These are phyloP conservation scores for Cubamyces lactineus DNA, from an alignment of 768 basidiomycete genomes.

Conservation along the genomic window DNA sequence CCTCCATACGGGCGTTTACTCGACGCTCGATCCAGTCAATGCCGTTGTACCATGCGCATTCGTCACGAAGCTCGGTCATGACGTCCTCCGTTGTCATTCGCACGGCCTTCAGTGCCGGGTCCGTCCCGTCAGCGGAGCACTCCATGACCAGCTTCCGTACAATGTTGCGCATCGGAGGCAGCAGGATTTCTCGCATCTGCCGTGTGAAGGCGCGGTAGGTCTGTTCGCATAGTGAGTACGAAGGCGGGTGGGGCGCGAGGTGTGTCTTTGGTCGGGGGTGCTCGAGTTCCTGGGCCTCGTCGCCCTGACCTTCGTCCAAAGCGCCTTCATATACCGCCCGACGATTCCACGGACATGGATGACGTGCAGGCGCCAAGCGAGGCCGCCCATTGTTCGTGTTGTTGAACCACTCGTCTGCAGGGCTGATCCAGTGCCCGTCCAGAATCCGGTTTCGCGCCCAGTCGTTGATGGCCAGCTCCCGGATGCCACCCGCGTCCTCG, in stretches of 20 bases:
- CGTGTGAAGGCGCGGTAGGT: constrained; percentile 60
- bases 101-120: constrained; percentile 59
- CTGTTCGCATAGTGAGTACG: constrained; percentile 64
- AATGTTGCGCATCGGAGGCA: constrained; percentile 70
- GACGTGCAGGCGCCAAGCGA: constrained; percentile 31
- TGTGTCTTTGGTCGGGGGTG: constrained; percentile 57
- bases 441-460: constrained; percentile 74
- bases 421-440: constrained; percentile 77
- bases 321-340: constrained; percentile 33
- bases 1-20: constrained; percentile 39
- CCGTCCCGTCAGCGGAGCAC: constrained; percentile 47
- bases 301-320: constrained; percentile 29
- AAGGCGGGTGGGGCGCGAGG: constrained; percentile 58
- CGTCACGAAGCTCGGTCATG: constrained; percentile 55
- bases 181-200: constrained; percentile 60
- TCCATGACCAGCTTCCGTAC: constrained; percentile 69
- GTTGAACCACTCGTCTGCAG: constrained; percentile 69
- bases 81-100: constrained; percentile 68
- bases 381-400: constrained; percentile 42
- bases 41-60: constrained; percentile 72
- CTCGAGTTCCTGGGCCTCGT: constrained; percentile 35
- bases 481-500: constrained; percentile 50
- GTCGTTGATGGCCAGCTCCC: constrained; percentile 64
- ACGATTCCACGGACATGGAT: constrained; percentile 65
- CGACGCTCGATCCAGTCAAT: constrained; percentile 65